Evolutionary conservation across 2,329 filamentous ascomycete genomes (phyloP).

Genomic region (Neurospora crassa): DNA sequence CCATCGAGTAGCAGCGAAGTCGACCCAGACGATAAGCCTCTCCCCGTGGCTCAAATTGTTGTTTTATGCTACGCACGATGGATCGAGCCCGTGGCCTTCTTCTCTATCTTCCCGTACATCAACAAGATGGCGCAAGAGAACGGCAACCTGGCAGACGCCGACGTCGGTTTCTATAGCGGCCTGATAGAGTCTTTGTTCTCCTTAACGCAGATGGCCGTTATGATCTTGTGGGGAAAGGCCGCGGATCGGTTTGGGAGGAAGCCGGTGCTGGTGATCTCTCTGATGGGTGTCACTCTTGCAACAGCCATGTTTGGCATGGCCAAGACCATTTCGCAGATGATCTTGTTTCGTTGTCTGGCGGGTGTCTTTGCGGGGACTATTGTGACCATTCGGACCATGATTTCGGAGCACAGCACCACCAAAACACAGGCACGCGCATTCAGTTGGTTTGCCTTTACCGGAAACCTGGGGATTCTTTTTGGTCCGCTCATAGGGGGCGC

Average conservation of each 20-base stretch:
- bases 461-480: conserved; percentile 64
- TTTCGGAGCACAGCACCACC: conserved; percentile 60
- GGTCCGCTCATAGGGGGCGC: conserved; percentile 62
- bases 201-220: conserved; percentile 65
- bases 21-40: conserved; percentile 33
- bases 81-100: conserved; percentile 73
- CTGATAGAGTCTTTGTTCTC: conserved; percentile 68
- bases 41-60: conserved; percentile 57
- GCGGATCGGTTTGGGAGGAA: conserved; percentile 64
- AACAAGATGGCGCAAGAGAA: conserved; percentile 65
- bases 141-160: conserved; percentile 49
- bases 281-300: conserved; percentile 52
- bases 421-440: conserved; percentile 65
- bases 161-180: conserved; percentile 72
- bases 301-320: conserved; percentile 61
- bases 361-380: conserved; percentile 67
- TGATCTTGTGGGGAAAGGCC: conserved; percentile 63
- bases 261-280: conserved; percentile 58
- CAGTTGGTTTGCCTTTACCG: conserved; percentile 65
- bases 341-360: conserved; percentile 59
- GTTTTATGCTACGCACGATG: conserved; percentile 64
- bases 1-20: conserved; percentile 8
- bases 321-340: conserved; percentile 61
- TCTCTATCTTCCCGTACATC: conserved; percentile 73
- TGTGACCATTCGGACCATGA: conserved; percentile 68